Conservation (phyloP, 2,329 filamentous ascomycete species). For the Claviceps cyperi region DNA sequence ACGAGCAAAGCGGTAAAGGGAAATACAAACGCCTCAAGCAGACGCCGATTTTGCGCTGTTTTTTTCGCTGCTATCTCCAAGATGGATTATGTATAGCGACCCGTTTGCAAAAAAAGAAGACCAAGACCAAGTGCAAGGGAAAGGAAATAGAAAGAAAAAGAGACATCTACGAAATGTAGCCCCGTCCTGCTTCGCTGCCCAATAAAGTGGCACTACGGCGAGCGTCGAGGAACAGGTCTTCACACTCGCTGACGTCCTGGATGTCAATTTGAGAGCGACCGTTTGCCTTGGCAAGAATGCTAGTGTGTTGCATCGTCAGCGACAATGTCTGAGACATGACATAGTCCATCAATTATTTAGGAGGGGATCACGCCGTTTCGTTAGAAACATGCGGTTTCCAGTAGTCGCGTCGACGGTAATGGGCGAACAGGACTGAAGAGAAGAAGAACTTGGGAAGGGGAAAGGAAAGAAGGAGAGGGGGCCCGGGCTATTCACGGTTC, state of each 20-base stretch:
- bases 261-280: constrained; percentile 64
- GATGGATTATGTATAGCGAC: not conserved
- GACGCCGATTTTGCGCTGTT: not conserved
- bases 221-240: constrained; percentile 73
- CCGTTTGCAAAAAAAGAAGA: not conserved
- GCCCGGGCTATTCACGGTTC: no score
- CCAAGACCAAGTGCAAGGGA: not conserved
- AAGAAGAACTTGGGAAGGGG: not conserved
- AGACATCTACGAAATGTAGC: constrained; percentile 41
- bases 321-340: constrained; percentile 16
- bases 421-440: not conserved
- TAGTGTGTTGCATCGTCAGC: constrained; percentile 24
- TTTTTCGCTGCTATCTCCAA: not conserved
- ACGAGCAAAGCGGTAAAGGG: not conserved
- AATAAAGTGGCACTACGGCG: constrained; percentile 62
- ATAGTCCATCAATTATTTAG: not conserved
- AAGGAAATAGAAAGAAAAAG: not conserved
- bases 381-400: not conserved
- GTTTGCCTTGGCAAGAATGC: constrained; percentile 78
- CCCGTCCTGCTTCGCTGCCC: constrained; percentile 43
- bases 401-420: not conserved
- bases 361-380: not conserved
- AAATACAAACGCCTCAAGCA: not conserved
- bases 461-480: not conserved
- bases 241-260: constrained; percentile 65